Conservation (phyloP, 768 basidiomycete genomes). For the Exidia glandulosa region DNA sequence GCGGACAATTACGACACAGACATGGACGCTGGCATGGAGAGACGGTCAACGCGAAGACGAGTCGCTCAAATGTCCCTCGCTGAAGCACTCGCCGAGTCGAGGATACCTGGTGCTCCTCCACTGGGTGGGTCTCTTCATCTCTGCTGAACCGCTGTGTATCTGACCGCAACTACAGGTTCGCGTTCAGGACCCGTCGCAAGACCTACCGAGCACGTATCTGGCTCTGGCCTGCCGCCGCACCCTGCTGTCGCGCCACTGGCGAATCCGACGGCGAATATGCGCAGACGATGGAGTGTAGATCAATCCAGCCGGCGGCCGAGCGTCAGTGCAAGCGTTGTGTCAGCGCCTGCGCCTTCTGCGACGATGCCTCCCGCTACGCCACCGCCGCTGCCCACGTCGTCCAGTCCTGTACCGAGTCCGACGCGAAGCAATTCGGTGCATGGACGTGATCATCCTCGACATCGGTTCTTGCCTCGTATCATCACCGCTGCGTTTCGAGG, state of each 20-base stretch:
- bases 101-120: conserved; percentile 64
- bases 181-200: conserved; percentile 13
- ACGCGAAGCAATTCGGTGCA: conserved; percentile 1
- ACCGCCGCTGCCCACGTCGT: conserved; percentile 17
- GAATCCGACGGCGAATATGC: neutral
- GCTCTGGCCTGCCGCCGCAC: neutral
- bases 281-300: neutral
- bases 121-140: conserved; percentile 55
- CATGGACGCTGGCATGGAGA: neutral
- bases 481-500: conserved; percentile 50
- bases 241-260: neutral
- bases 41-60: neutral
- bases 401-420: neutral
- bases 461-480: conserved; percentile 59
- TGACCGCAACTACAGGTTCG: conserved; percentile 14
- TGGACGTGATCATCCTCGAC: neutral
- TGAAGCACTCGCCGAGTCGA: conserved; percentile 68
- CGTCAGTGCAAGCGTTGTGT: conserved; percentile 10
- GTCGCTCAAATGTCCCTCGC: conserved; percentile 43
- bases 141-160: conserved; percentile 42
- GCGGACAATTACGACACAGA: conserved; percentile 5
- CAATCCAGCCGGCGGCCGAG: neutral
- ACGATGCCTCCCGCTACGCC: conserved; percentile 19
- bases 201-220: conserved; percentile 7
- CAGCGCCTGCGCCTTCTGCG: too few relatives aligned